These are phyloP conservation scores for Monilinia fructigena DNA, from an alignment of 2,329 filamentous ascomycete genomes.

Conservation along the genomic window DNA sequence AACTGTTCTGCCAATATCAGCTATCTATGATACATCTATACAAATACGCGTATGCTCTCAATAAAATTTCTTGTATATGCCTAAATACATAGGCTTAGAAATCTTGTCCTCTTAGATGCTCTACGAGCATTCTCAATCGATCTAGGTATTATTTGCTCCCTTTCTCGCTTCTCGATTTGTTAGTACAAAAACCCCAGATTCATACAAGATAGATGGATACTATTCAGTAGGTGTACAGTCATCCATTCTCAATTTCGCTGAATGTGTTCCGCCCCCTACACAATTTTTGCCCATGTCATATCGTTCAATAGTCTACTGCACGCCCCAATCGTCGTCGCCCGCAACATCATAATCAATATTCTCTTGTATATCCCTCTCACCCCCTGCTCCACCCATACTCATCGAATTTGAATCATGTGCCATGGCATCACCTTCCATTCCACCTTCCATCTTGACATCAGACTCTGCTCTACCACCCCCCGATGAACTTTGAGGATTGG, in stretches of 20 bases:
- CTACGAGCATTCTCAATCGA: background rate
- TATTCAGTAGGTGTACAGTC: background rate
- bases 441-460: slow-evolving; percentile 27
- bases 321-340: slow-evolving; percentile 43
- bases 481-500: slow-evolving; percentile 18
- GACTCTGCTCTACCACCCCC: slow-evolving; percentile 13
- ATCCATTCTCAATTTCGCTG: background rate
- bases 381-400: slow-evolving; percentile 21
- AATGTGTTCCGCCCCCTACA: background rate
- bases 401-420: slow-evolving; percentile 27
- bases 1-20: background rate
- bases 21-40: background rate
- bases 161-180: background rate
- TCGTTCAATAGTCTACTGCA: slow-evolving; percentile 1
- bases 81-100: background rate
- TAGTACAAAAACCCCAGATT: slow-evolving; percentile 17
- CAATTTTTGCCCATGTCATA: background rate
- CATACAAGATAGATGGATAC: background rate
- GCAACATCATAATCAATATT: slow-evolving; percentile 46
- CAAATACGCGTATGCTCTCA: background rate
- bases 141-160: slow-evolving; percentile 5
- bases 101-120: background rate
- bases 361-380: slow-evolving; percentile 28
- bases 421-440: slow-evolving; percentile 40
- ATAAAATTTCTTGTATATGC: background rate